phyloP scores from a whole-genome alignment of 2,329 filamentous ascomycete species.

The Lizonia empirigonia region DNA sequence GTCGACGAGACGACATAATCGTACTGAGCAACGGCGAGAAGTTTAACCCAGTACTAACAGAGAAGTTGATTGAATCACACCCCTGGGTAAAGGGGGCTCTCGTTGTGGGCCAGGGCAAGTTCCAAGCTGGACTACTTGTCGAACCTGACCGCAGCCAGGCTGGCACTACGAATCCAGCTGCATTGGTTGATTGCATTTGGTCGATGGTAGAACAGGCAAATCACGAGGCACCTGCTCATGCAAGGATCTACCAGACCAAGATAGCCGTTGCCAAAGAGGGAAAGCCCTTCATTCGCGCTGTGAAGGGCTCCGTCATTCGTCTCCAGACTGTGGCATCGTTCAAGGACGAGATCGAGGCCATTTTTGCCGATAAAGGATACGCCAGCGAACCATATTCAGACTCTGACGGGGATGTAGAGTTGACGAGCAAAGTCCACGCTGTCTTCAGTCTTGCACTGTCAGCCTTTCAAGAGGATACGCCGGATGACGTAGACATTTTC shows the following conservation, averaged over 20 bases:
- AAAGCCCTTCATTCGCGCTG: conserved; percentile 24
- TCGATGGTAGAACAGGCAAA: conserved; percentile 29
- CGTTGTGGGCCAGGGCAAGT: conserved; percentile 27
- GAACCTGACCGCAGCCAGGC: conserved; percentile 20
- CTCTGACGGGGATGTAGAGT: background rate
- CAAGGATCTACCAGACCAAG: conserved; percentile 23
- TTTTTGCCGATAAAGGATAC: conserved; percentile 22
- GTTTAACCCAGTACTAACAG: conserved; percentile 29
- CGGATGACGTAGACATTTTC: conserved; percentile 19
- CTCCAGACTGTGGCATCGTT: conserved; percentile 29
- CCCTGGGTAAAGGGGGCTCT: conserved; percentile 22
- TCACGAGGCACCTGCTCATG: conserved; percentile 27
- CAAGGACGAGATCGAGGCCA: conserved; percentile 28
- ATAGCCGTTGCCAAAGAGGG: conserved; percentile 19
- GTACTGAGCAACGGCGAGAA: conserved; percentile 42
- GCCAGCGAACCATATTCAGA: background rate
- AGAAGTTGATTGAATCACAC: conserved; percentile 22
- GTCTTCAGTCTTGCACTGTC: background rate
- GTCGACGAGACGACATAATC: conserved; percentile 44
- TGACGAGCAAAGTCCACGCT: background rate
- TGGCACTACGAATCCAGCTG: background rate
- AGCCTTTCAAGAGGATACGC: background rate
- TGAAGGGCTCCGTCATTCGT: conserved; percentile 35
- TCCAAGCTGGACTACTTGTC: conserved; percentile 28
- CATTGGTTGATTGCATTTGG: conserved; percentile 32